Evolutionary conservation across 129 eudicot genomes (phyloP).

Genomic region (Escallonia rubra): DNA sequence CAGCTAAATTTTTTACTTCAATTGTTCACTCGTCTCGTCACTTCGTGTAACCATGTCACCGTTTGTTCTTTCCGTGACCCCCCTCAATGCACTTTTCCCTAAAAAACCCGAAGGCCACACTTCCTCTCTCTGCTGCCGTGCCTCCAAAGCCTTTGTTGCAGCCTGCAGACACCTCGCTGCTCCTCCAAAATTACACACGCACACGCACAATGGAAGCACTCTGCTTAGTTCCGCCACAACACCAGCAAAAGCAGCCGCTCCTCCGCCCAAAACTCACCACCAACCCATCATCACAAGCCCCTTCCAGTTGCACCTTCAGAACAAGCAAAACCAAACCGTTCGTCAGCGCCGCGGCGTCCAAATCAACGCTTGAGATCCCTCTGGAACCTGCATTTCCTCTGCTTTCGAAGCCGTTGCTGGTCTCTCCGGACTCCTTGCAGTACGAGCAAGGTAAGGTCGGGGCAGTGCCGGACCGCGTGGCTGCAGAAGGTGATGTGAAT

Average conservation of each 20-base stretch:
- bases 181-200: not conserved
- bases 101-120: too few relatives aligned
- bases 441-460: constrained; percentile 31
- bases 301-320: too few relatives aligned
- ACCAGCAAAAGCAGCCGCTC: too few relatives aligned
- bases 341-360: constrained; percentile 31
- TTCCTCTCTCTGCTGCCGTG: too few relatives aligned
- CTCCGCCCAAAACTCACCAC: not conserved
- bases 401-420: constrained; percentile 3
- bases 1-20: too few relatives aligned
- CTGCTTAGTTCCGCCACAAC: not conserved
- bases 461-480: constrained; percentile 14
- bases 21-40: too few relatives aligned
- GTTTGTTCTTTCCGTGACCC: too few relatives aligned
- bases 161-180: too few relatives aligned
- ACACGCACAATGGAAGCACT: not conserved
- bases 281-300: too few relatives aligned
- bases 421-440: constrained; percentile 38
- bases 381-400: constrained; percentile 8
- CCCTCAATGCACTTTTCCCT: too few relatives aligned
- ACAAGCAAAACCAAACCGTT: constrained; percentile 1
- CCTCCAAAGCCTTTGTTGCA: too few relatives aligned
- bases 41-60: too few relatives aligned
- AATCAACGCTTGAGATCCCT: constrained; percentile 28
- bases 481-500: constrained; percentile 5